These are phyloP conservation scores for Fusarium aywerte DNA, from an alignment of 2,329 filamentous ascomycete species.

Conservation along the genomic window DNA sequence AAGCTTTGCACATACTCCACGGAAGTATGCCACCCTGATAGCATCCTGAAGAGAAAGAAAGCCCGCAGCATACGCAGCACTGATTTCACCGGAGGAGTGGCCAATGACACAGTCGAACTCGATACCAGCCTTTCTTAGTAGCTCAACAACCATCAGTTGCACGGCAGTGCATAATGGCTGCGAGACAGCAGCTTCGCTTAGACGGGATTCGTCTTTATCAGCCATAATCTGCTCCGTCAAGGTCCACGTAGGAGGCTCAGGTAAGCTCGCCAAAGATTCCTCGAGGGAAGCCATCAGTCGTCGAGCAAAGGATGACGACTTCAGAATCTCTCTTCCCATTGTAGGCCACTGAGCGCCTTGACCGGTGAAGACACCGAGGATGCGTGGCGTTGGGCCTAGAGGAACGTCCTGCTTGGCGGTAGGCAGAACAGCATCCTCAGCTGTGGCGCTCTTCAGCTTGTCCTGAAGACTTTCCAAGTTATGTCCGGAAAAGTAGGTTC, in stretches of 20 bases:
- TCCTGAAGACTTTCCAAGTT: neutral
- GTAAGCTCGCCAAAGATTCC: slow-evolving; percentile 26
- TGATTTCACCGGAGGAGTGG: slow-evolving; percentile 63
- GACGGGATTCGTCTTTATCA: neutral
- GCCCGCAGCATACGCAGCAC: slow-evolving; percentile 61
- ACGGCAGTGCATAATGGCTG: slow-evolving; percentile 50
- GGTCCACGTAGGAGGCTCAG: slow-evolving; percentile 43
- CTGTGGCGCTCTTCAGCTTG: neutral
- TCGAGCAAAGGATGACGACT: slow-evolving; percentile 4
- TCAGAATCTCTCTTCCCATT: slow-evolving; percentile 48
- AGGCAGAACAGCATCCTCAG: neutral
- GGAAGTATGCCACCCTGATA: slow-evolving; percentile 39
- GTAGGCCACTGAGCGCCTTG: slow-evolving; percentile 51
- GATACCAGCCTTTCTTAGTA: slow-evolving; percentile 48
- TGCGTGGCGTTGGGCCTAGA: neutral
- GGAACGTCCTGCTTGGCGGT: neutral
- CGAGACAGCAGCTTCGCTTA: slow-evolving; percentile 44
- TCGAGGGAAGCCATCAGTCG: slow-evolving; percentile 29
- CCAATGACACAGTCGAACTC: slow-evolving; percentile 54
- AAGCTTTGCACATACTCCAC: slow-evolving; percentile 16
- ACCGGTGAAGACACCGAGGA: slow-evolving; percentile 49
- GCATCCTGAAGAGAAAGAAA: slow-evolving; percentile 48
- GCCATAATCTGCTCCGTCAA: slow-evolving; percentile 9
- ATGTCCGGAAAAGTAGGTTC: neutral
- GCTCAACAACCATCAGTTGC: slow-evolving; percentile 45